phyloP scores from a whole-genome alignment of 768 basidiomycete species.

The Amanita molliuscula region DNA sequence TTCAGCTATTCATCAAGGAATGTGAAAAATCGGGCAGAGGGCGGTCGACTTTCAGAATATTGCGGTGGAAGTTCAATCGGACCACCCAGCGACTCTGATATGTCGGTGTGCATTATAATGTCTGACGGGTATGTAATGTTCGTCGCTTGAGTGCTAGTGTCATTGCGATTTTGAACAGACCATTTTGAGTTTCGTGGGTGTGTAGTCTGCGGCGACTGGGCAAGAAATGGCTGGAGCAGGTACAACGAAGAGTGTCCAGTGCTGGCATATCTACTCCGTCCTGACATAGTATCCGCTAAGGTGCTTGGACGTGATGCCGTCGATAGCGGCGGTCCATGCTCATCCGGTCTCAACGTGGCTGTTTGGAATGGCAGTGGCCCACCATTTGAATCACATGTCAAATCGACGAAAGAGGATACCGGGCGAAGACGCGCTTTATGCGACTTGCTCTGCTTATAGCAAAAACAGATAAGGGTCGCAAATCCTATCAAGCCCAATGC shows the following conservation, averaged over 20 bases:
- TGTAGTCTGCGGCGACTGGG: background rate
- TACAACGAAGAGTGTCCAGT: background rate
- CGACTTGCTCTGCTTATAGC: background rate
- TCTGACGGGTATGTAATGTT: constrained; percentile 1
- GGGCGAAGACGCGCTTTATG: background rate
- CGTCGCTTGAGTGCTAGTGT: background rate
- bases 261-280: background rate
- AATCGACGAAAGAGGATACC: background rate
- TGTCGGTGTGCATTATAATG: constrained; percentile 20
- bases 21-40: constrained; percentile 15
- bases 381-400: background rate
- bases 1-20: constrained; percentile 3
- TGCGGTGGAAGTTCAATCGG: constrained; percentile 21
- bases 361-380: background rate
- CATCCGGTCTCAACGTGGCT: constrained; percentile 8
- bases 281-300: background rate
- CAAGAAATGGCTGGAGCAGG: constrained; percentile 1
- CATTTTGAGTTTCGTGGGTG: constrained; percentile 1
- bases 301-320: background rate
- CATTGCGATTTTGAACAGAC: constrained; percentile 1
- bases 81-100: constrained; percentile 13
- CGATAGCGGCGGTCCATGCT: constrained; percentile 9
- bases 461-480: background rate
- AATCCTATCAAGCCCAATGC: background rate
- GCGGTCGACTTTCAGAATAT: constrained; percentile 18